Percentiles rank a stretch among this genome's conserved stretches.
Evolutionary conservation across 176 grass and related monocot genomes (phyloP).

Genomic region (Raddia guianensis): DNA sequence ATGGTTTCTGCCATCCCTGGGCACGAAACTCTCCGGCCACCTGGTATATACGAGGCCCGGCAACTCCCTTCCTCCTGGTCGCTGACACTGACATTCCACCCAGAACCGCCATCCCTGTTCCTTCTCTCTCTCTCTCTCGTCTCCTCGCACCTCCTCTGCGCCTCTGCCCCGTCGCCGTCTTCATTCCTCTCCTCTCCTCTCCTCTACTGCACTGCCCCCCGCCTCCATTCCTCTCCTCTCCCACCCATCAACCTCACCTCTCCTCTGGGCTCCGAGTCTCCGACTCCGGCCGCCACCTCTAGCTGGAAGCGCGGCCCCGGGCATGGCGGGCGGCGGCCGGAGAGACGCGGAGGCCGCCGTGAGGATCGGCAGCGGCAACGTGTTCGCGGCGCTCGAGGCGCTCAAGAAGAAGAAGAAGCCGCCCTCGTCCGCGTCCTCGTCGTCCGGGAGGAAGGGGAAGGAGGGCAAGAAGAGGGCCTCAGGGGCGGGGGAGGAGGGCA

Average conservation of each 20-base stretch:
- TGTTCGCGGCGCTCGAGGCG: constrained; percentile 69
- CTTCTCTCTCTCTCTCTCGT: background rate
- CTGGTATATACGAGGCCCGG: no score
- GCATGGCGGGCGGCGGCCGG: constrained; percentile 47
- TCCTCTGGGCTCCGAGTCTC: background rate
- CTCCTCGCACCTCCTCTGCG: background rate
- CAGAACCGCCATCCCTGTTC: no score
- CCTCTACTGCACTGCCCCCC: constrained; percentile 40
- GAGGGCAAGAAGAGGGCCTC: constrained; percentile 29
- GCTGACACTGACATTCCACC: constrained; percentile 31
- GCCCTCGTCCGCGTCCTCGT: background rate
- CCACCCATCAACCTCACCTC: constrained; percentile 30
- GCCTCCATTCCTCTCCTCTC: constrained; percentile 33
- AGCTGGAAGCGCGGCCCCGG: constrained; percentile 1
- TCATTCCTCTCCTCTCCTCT: constrained; percentile 8
- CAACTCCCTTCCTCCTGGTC: background rate
- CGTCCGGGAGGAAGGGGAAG: constrained; percentile 41
- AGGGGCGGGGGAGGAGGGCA: constrained; percentile 27
- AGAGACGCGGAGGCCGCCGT: constrained; percentile 58
- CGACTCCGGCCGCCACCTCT: background rate
- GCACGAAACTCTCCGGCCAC: background rate
- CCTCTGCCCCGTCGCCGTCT: constrained; percentile 32
- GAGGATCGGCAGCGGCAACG: constrained; percentile 62
- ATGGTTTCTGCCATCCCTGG: no score
- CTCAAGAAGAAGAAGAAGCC: constrained; percentile 65